A percentile compares a stretch with the other conserved stretches of the same genome.
phyloP scores from a whole-genome alignment of 257 asterid genomes.

The Solanum boliviense region DNA sequence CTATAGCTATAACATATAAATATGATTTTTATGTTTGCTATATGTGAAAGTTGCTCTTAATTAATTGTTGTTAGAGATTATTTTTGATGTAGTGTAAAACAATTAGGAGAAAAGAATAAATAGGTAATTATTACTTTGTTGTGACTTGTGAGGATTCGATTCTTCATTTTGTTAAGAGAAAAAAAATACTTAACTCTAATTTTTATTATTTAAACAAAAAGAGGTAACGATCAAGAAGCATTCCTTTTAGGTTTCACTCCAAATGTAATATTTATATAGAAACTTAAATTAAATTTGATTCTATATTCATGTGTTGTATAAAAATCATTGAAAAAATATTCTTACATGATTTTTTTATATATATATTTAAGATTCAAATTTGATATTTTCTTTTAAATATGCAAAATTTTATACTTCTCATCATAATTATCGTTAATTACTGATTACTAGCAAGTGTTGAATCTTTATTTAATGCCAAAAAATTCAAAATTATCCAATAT shows the following conservation, averaged over 20 bases:
- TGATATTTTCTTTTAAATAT: background rate
- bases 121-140: background rate
- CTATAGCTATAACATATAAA: too few species aligned
- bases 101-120: background rate
- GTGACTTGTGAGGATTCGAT: background rate
- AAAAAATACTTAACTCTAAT: too few species aligned
- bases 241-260: background rate
- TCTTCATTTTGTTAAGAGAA: background rate
- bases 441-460: background rate
- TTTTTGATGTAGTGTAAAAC: background rate
- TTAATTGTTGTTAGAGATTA: too few species aligned
- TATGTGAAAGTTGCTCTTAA: too few species aligned
- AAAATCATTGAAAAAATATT: background rate
- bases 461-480: background rate
- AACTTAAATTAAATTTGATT: background rate
- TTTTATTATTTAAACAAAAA: too few species aligned
- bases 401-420: background rate
- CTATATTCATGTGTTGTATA: background rate
- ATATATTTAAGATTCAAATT: background rate
- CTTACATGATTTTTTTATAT: background rate
- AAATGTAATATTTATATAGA: background rate
- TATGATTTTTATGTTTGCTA: too few species aligned
- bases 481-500: background rate
- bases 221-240: too few species aligned
- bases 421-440: background rate